These are phyloP conservation scores for Cytospora chrysosperma DNA, from an alignment of 2,329 filamentous ascomycete genomes.

Conservation along the genomic window DNA sequence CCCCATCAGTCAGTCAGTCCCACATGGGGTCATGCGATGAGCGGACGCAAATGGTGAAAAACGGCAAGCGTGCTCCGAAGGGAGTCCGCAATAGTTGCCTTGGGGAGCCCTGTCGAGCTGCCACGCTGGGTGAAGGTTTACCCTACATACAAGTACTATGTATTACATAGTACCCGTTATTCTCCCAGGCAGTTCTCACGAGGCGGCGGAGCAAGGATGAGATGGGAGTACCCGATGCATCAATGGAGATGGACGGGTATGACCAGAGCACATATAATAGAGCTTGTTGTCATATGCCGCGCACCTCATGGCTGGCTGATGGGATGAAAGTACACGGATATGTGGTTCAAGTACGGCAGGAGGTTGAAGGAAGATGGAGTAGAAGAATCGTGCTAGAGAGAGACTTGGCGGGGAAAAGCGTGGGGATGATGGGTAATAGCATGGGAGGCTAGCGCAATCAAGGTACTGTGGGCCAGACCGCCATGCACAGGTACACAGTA, in stretches of 20 bases:
- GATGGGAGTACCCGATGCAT: not conserved
- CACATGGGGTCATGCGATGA: constrained; percentile 21
- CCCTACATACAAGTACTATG: too few relatives aligned
- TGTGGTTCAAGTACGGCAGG: not conserved
- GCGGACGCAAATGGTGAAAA: constrained; percentile 15
- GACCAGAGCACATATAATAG: not conserved
- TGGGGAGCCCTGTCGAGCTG: not conserved
- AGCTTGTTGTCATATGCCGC: not conserved
- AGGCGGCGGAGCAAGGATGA: not conserved
- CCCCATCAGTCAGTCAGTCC: constrained; percentile 13
- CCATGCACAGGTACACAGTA: not conserved
- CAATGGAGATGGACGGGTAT: not conserved
- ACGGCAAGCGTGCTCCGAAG: constrained; percentile 14
- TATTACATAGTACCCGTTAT: too few relatives aligned
- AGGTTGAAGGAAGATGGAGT: not conserved
- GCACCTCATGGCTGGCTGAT: too few relatives aligned
- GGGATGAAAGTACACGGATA: too few relatives aligned
- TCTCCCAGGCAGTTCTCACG: not conserved
- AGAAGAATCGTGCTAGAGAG: not conserved
- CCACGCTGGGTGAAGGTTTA: constrained; percentile 8
- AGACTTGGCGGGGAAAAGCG: constrained; percentile 13
- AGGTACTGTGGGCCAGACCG: too few relatives aligned
- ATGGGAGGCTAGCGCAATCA: not conserved
- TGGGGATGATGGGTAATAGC: constrained; percentile 8
- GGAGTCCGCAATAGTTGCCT: not conserved